Evolutionary conservation across 176 grass and related monocot species (phyloP).

Genomic region (Coix lacrymajobi): DNA sequence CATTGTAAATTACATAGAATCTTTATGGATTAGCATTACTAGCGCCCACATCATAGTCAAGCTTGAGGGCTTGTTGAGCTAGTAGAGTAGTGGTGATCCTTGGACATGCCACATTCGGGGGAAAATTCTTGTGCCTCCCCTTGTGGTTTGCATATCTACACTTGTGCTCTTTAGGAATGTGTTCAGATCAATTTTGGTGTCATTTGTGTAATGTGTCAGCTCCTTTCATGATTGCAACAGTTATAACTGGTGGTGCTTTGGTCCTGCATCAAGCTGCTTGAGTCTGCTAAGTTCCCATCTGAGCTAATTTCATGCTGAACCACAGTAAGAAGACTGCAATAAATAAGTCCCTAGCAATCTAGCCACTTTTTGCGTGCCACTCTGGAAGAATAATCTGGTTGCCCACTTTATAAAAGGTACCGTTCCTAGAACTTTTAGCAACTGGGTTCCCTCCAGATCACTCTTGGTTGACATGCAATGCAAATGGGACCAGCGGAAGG

Average conservation of each 20-base stretch:
- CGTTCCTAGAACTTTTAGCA: conserved; percentile 24
- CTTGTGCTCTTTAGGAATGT: not conserved
- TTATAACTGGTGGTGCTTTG: not conserved
- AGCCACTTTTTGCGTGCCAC: conserved; percentile 41
- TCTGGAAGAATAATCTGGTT: conserved; percentile 46
- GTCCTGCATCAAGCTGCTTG: conserved; percentile 9
- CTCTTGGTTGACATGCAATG: conserved; percentile 10
- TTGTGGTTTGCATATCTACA: too few species aligned
- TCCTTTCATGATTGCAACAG: conserved; percentile 4
- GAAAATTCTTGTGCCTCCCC: not conserved
- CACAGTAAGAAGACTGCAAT: conserved; percentile 20
- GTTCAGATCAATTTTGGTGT: not conserved
- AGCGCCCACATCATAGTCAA: not conserved
- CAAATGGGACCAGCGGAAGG: not conserved
- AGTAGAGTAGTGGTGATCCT: not conserved
- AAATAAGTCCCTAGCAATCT: conserved; percentile 13
- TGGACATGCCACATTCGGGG: not conserved
- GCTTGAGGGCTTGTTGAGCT: not conserved
- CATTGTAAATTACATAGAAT: not conserved
- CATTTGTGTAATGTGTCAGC: not conserved
- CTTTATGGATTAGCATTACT: not conserved
- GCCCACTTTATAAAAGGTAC: conserved; percentile 40
- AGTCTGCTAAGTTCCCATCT: conserved; percentile 24
- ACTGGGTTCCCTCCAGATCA: conserved; percentile 28
- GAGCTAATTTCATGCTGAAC: conserved; percentile 33